A percentile compares a stretch with the other conserved stretches of the same genome.
phyloP scores from a whole-genome alignment of 129 eudicot species.

The Silybum marianum region DNA sequence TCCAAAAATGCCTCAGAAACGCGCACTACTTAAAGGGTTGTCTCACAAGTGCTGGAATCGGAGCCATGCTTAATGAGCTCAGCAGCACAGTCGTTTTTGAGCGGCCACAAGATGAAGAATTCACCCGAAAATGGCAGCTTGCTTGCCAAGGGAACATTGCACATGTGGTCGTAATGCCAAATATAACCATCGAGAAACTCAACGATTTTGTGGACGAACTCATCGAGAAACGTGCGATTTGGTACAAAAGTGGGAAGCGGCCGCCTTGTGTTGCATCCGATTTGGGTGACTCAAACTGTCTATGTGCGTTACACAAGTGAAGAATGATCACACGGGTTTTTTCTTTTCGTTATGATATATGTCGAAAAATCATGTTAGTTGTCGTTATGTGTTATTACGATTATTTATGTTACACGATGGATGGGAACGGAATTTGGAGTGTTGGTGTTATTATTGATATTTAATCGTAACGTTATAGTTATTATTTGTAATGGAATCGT shows the following conservation, averaged over 20 bases:
- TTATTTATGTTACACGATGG: constrained; percentile 14
- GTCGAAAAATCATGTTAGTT: constrained; percentile 27
- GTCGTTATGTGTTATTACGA: constrained; percentile 7
- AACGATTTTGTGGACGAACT: constrained; percentile 71
- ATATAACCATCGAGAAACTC: constrained; percentile 73
- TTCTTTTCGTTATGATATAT: constrained; percentile 11
- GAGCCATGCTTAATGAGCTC: constrained; percentile 95
- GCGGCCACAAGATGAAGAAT: constrained; percentile 87
- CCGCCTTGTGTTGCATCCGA: constrained; percentile 94
- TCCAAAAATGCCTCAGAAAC: constrained; percentile 90
- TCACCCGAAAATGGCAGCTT: constrained; percentile 90
- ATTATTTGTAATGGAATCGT: background rate
- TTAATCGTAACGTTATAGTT: background rate
- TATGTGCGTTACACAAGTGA: constrained; percentile 60
- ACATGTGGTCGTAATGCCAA: constrained; percentile 94
- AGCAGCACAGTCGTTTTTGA: constrained; percentile 98
- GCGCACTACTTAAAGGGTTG: constrained; percentile 86
- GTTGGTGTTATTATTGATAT: background rate
- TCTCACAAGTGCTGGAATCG: constrained; percentile 65
- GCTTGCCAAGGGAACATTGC: constrained; percentile 95
- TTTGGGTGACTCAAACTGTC: constrained; percentile 67
- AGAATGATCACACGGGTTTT: background rate
- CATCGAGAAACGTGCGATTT: constrained; percentile 50
- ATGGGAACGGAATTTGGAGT: background rate
- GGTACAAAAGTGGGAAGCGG: constrained; percentile 58